Conservation (phyloP, 1,284 basidiomycete genomes). For the Marasmius oreades region DNA sequence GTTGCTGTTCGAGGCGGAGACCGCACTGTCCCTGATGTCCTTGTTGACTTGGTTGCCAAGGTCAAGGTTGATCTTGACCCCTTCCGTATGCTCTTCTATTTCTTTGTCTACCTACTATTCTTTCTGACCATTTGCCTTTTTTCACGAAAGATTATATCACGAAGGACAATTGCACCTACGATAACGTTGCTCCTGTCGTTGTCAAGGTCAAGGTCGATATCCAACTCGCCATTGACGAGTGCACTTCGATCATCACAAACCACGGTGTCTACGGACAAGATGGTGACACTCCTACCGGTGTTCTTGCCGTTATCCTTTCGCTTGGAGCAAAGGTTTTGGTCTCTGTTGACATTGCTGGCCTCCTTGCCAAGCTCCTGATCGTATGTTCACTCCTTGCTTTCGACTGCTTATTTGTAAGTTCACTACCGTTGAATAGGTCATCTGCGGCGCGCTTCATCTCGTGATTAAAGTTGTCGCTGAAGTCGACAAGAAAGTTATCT, state of each 20-base stretch:
- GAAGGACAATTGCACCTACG: slow-evolving; percentile 9
- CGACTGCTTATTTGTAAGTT: too few relatives aligned
- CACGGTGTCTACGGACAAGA: not conserved
- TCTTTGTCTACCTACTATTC: too few relatives aligned
- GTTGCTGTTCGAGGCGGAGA: not conserved
- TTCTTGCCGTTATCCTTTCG: not conserved
- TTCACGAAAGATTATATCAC: slow-evolving; percentile 9
- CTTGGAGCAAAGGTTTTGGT: not conserved
- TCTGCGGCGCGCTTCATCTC: not conserved
- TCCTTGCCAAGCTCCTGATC: not conserved
- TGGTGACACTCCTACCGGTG: not conserved
- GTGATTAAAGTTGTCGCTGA: not conserved
- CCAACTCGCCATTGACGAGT: not conserved
- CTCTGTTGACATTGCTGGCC: not conserved
- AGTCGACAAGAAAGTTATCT: not conserved
- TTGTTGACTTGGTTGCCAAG: not conserved
- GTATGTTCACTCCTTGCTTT: too few relatives aligned
- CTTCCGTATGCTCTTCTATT: slow-evolving; percentile 2
- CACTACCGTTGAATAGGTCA: not conserved
- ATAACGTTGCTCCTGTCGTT: slow-evolving; percentile 4
- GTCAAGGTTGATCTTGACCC: slow-evolving; percentile 2
- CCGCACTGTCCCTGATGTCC: slow-evolving; percentile 7
- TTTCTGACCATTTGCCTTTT: not conserved
- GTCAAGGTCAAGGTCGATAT: slow-evolving; percentile 2
- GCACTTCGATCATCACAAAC: not conserved